A percentile compares a stretch with the other conserved stretches of the same genome.
phyloP scores from a whole-genome alignment of 345 rosid species.

The Gossypium arboreum region DNA sequence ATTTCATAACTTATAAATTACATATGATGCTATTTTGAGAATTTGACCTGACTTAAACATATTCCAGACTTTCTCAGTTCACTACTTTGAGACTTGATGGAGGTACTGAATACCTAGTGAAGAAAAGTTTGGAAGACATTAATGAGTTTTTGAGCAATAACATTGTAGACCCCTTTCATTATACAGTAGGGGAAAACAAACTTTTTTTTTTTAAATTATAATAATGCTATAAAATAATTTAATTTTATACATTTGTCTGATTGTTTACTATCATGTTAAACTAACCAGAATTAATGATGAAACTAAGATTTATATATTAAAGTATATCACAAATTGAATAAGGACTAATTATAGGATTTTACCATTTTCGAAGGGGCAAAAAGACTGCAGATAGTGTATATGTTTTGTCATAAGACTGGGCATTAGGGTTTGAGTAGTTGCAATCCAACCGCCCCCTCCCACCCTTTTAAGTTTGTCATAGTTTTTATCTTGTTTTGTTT shows the following conservation, averaged over 20 bases:
- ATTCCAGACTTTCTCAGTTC: background rate
- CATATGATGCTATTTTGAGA: background rate
- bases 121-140: conserved; percentile 8
- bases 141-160: conserved; percentile 6
- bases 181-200: no score
- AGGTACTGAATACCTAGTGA: background rate
- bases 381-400: background rate
- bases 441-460: conserved; percentile 3
- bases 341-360: background rate
- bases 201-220: no score
- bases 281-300: no score
- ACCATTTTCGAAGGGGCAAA: background rate
- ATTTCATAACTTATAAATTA: background rate
- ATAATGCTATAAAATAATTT: no score
- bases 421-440: conserved; percentile 1
- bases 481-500: conserved; percentile 11
- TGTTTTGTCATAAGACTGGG: background rate
- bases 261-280: no score
- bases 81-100: background rate
- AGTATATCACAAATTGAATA: no score
- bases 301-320: no score
- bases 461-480: background rate
- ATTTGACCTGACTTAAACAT: background rate
- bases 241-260: no score
- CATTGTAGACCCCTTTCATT: background rate